Conservation (phyloP, 73 alveolate genomes). For the Tetrahymena thermophila region DNA sequence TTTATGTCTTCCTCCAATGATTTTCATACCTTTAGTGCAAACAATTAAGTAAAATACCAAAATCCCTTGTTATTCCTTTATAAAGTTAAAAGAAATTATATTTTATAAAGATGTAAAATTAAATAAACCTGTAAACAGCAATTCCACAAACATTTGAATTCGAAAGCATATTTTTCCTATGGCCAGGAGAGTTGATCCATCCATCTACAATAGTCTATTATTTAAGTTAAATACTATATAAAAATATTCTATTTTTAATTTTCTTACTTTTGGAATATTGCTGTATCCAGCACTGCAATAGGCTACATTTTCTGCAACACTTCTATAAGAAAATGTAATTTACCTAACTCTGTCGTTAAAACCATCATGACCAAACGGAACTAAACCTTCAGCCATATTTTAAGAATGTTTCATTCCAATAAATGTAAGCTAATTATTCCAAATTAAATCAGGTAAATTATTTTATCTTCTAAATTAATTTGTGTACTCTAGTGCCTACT, state of each 20-base stretch:
- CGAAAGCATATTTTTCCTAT: constrained; percentile 84
- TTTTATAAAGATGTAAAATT: not conserved
- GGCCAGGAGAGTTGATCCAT: constrained; percentile 98
- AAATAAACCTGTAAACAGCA: constrained; percentile 12
- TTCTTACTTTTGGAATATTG: constrained; percentile 67
- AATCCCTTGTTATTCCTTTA: constrained; percentile 4
- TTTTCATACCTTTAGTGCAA: constrained; percentile 12
- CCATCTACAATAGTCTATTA: constrained; percentile 78
- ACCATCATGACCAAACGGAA: constrained; percentile 93
- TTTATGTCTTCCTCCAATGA: not conserved
- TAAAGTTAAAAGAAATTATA: not conserved
- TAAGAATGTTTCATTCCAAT: constrained; percentile 79
- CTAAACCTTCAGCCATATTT: constrained; percentile 88
- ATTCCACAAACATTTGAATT: constrained; percentile 42
- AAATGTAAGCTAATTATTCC: constrained; percentile 80
- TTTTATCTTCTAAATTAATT: constrained; percentile 74
- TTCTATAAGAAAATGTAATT: constrained; percentile 67
- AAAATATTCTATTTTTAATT: not conserved
- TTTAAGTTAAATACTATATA: not conserved
- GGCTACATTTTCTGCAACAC: constrained; percentile 93
- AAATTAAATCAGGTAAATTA: constrained; percentile 66
- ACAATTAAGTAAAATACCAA: constrained; percentile 43
- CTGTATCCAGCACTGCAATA: constrained; percentile 61
- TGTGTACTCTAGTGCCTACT: constrained; percentile 77
- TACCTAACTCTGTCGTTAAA: constrained; percentile 73